phyloP scores from a whole-genome alignment of 1,284 basidiomycete genomes.

The Anthracocystis setariae region DNA sequence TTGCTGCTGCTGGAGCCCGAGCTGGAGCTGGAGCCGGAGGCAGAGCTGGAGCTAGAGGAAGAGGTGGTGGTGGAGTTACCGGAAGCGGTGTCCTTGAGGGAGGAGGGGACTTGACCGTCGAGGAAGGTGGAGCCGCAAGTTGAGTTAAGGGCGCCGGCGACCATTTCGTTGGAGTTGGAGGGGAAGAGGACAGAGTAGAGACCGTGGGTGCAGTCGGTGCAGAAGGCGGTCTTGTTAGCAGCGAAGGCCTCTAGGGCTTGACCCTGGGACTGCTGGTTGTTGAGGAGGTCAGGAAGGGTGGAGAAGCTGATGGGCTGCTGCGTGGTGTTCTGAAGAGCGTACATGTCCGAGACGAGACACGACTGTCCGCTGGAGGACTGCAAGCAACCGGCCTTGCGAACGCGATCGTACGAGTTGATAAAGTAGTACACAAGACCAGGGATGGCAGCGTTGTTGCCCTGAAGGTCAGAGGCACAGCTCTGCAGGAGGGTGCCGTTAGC shows the following conservation, averaged over 20 bases:
- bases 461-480: conserved; percentile 26
- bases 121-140: conserved; percentile 29
- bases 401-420: conserved; percentile 31
- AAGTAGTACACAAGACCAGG: conserved; percentile 39
- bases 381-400: conserved; percentile 29
- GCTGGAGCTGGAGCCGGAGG: not conserved
- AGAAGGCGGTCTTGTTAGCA: conserved; percentile 41
- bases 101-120: conserved; percentile 29
- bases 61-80: conserved; percentile 26
- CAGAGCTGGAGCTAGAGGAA: not conserved
- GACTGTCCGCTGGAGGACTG: conserved; percentile 14
- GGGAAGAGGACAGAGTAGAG: conserved; percentile 34
- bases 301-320: conserved; percentile 14
- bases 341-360: conserved; percentile 29
- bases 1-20: conserved; percentile 5
- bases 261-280: conserved; percentile 14
- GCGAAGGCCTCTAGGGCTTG: conserved; percentile 19
- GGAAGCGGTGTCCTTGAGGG: conserved; percentile 33
- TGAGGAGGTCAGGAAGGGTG: conserved; percentile 19
- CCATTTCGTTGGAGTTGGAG: conserved; percentile 19
- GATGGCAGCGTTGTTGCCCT: conserved; percentile 20
- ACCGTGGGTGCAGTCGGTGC: conserved; percentile 44
- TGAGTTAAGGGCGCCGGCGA: conserved; percentile 20
- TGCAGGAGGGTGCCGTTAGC: conserved; percentile 38
- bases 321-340: conserved; percentile 35